Evolutionary conservation across 768 basidiomycete genomes (phyloP).

Genomic region (Asterophora lycoperdoides): DNA sequence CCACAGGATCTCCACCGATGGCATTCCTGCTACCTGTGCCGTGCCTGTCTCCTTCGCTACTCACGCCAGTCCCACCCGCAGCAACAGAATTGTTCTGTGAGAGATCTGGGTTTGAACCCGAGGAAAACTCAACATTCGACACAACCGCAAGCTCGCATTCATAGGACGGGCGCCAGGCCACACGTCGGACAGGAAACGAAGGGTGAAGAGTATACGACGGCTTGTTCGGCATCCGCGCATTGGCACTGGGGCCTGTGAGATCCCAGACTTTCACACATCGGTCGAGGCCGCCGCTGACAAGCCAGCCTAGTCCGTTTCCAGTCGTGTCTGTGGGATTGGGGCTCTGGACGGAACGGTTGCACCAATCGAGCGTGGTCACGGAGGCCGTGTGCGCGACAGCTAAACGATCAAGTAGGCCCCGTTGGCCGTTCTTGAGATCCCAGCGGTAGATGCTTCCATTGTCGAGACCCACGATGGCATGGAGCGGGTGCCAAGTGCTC

Average conservation of each 20-base stretch:
- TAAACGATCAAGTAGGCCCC: conserved; percentile 66
- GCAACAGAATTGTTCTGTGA: conserved; percentile 22
- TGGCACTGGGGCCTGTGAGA: conserved; percentile 41
- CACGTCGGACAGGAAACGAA: conserved; percentile 67
- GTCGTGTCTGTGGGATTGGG: conserved; percentile 20
- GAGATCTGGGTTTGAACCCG: conserved; percentile 19
- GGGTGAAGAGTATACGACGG: conserved; percentile 72
- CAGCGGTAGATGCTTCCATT: conserved; percentile 72
- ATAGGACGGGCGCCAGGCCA: conserved; percentile 73
- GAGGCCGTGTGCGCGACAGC: conserved; percentile 71
- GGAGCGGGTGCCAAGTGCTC: conserved; percentile 57
- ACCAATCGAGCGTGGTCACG: conserved; percentile 75
- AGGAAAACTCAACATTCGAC: conserved; percentile 54
- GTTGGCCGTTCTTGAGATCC: conserved; percentile 77
- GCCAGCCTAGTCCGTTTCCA: conserved; percentile 56
- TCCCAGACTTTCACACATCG: conserved; percentile 85
- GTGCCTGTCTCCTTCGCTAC: conserved; percentile 6
- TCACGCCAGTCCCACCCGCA: conserved; percentile 4
- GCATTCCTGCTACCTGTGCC: conserved; percentile 11
- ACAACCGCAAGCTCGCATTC: conserved; percentile 74
- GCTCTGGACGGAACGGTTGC: conserved; percentile 25
- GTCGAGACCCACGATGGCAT: conserved; percentile 64
- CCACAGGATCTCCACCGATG: conserved; percentile 53
- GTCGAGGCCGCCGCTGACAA: conserved; percentile 77
- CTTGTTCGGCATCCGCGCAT: conserved; percentile 52